Evolutionary conservation across 306 rosid genomes (phyloP).

Genomic region (Cucumis hystrix): DNA sequence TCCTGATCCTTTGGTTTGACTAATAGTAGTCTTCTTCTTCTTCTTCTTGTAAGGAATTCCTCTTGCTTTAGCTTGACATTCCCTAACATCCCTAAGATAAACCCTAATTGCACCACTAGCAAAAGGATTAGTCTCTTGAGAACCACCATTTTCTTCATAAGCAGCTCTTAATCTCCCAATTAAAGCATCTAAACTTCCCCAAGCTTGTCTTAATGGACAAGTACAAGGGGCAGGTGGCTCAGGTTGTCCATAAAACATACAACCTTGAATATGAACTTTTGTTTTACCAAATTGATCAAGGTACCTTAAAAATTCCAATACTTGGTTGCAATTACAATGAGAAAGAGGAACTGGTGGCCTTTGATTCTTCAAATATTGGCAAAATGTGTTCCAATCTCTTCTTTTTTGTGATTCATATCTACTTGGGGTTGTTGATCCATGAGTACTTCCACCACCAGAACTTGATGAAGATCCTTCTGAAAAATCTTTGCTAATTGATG

Average conservation of each 20-base stretch:
- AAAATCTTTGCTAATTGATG: slow-evolving; percentile 37
- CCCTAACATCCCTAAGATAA: slow-evolving; percentile 77
- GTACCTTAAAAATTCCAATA: slow-evolving; percentile 71
- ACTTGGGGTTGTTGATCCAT: slow-evolving; percentile 39
- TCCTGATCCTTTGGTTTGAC: slow-evolving; percentile 21
- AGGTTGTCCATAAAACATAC: slow-evolving; percentile 85
- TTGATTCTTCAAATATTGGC: slow-evolving; percentile 77
- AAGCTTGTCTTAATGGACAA: slow-evolving; percentile 84
- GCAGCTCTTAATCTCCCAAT: slow-evolving; percentile 93
- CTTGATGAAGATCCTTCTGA: slow-evolving; percentile 38
- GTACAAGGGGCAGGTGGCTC: slow-evolving; percentile 96
- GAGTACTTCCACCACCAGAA: background rate
- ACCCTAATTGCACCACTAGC: slow-evolving; percentile 73
- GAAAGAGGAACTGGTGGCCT: slow-evolving; percentile 76
- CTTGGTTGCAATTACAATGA: slow-evolving; percentile 76
- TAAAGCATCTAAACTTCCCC: slow-evolving; percentile 96
- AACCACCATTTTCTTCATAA: slow-evolving; percentile 89
- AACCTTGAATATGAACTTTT: slow-evolving; percentile 79
- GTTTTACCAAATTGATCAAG: slow-evolving; percentile 95
- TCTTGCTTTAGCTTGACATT: slow-evolving; percentile 87
- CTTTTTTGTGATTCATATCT: slow-evolving; percentile 90
- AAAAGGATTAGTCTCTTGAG: slow-evolving; percentile 66
- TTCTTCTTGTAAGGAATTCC: slow-evolving; percentile 96
- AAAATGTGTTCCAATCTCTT: slow-evolving; percentile 97
- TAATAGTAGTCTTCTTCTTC: slow-evolving; percentile 37